Base-by-base conservation (phyloP, 2,329 filamentous ascomycete genomes). In the Conoideocrella luteorostrata region DNA sequence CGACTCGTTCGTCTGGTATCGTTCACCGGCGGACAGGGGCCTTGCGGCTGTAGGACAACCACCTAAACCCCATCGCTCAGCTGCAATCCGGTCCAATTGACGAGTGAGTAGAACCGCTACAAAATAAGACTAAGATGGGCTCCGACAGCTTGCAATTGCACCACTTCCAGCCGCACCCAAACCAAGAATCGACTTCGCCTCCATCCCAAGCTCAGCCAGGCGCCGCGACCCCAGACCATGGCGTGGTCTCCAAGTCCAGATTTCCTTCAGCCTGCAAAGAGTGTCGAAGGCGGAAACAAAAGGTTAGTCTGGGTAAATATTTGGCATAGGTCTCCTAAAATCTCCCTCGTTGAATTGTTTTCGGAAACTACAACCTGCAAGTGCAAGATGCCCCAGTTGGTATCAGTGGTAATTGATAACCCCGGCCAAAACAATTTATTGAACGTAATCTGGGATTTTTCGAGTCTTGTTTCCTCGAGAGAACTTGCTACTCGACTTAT, bases 211-310 rank as follows among this genome's bases (percentile, higher is more conserved):
- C 24, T 36, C 44, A 29, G n/a, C 22, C 47, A 13, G 24, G 13
- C 21, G 23, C 35, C 2, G 24, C 15, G 7, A 17, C 40, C 9
- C 36, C 40, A 9, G 23, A 44, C 15, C 44, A 41, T 23, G 43
- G 43, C 34, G 29, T 36, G 22, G 37, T 39, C n/a, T 46, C 44
- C 42, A 56, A 52, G 52, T 47, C 50, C 6, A 50, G 52, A 41
- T 47, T 47, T 29, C 57, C 59, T 30, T 71, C 68, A 17, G 72
- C 71, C 17, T 76, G 72, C 53, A 66, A 66, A 4, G 72, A 76
- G 51, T 76, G 72, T 44, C 67, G 71, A 37, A 62, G 71, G 47
- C 62, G 72, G 46, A 75, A 75, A 52, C 71, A 75, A 60, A 75
- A 70, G 64, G 72, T 72, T 20, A 33, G 48, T 41, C n/a, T 13